Conservation (phyloP, 345 rosid genomes). For the Gossypium sturtianum region DNA sequence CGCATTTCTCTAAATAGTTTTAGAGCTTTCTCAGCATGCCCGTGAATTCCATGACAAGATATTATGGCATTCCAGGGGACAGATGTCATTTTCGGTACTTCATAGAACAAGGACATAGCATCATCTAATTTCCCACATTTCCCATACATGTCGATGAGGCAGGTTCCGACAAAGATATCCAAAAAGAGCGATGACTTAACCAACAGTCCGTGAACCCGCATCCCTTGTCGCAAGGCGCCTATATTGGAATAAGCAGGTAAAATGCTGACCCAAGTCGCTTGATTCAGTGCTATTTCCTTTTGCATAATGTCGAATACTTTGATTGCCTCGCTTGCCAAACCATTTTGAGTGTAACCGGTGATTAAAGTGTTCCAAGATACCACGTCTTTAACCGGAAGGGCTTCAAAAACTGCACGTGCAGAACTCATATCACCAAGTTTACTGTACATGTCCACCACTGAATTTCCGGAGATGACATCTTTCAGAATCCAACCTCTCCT, state of each 20-base stretch:
- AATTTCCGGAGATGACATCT: constrained; percentile 38
- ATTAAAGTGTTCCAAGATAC: constrained; percentile 54
- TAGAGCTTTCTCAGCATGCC: constrained; percentile 45
- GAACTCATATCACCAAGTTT: constrained; percentile 37
- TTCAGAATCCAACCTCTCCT: constrained; percentile 40
- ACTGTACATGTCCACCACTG: constrained; percentile 50
- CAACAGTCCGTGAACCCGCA: constrained; percentile 40
- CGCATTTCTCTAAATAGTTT: constrained; percentile 45
- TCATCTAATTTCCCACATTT: constrained; percentile 52
- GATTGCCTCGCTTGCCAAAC: constrained; percentile 55
- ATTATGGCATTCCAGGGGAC: constrained; percentile 59
- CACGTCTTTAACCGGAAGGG: constrained; percentile 39
- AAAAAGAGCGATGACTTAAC: constrained; percentile 30
- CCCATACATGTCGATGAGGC: constrained; percentile 57
- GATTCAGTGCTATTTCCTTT: constrained; percentile 33
- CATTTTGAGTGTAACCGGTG: constrained; percentile 52
- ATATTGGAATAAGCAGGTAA: constrained; percentile 48
- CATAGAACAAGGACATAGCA: constrained; percentile 37
- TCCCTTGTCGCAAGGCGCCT: constrained; percentile 54
- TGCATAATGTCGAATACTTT: constrained; percentile 37
- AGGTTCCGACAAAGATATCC: constrained; percentile 45
- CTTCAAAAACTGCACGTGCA: constrained; percentile 37
- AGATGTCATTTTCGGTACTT: constrained; percentile 35
- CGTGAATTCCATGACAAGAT: constrained; percentile 48
- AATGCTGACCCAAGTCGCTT: constrained; percentile 59